Conservation (phyloP, 2,329 filamentous ascomycete genomes). For the Cladosporium austrohemisphaericum region DNA sequence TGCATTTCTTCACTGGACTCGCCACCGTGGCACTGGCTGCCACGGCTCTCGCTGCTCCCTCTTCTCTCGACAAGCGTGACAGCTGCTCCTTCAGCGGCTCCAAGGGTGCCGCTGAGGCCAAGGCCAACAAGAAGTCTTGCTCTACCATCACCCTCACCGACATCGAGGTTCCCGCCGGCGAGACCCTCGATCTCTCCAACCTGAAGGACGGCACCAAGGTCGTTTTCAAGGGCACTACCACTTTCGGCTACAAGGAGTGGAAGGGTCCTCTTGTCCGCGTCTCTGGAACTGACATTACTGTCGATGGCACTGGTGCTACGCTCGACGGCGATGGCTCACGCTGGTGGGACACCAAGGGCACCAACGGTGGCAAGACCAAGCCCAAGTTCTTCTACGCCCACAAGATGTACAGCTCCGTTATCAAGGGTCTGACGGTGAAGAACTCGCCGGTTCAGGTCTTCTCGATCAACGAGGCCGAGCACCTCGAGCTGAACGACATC, state of each 20-base stretch:
- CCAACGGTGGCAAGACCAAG: slow-evolving; percentile 60
- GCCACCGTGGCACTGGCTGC: slow-evolving; percentile 14
- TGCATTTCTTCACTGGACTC: slow-evolving; percentile 14
- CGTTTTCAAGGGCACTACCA: slow-evolving; percentile 63
- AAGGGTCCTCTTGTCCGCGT: slow-evolving; percentile 60
- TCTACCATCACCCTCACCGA: slow-evolving; percentile 36
- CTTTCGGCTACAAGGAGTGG: slow-evolving; percentile 65
- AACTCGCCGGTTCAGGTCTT: slow-evolving; percentile 56
- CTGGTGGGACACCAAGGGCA: slow-evolving; percentile 62
- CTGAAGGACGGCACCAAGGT: slow-evolving; percentile 42
- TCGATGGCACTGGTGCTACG: slow-evolving; percentile 52
- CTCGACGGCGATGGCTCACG: slow-evolving; percentile 55
- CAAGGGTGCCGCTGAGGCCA: slow-evolving; percentile 21
- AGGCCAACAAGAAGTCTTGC: slow-evolving; percentile 30
- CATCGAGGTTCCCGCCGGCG: slow-evolving; percentile 36
- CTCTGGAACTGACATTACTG: slow-evolving; percentile 53
- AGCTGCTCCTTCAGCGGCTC: slow-evolving; percentile 33
- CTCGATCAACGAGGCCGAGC: slow-evolving; percentile 43
- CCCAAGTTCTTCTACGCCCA: slow-evolving; percentile 62
- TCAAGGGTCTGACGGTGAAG: slow-evolving; percentile 43
- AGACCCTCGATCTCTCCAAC: slow-evolving; percentile 36
- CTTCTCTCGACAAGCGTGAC: slow-evolving; percentile 20
- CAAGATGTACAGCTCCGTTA: slow-evolving; percentile 48
- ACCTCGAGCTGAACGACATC: slow-evolving; percentile 48
- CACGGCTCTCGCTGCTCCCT: slow-evolving; percentile 10